phyloP scores from a whole-genome alignment of 768 basidiomycete species.

The Tubosaeta brunneosetosa region DNA sequence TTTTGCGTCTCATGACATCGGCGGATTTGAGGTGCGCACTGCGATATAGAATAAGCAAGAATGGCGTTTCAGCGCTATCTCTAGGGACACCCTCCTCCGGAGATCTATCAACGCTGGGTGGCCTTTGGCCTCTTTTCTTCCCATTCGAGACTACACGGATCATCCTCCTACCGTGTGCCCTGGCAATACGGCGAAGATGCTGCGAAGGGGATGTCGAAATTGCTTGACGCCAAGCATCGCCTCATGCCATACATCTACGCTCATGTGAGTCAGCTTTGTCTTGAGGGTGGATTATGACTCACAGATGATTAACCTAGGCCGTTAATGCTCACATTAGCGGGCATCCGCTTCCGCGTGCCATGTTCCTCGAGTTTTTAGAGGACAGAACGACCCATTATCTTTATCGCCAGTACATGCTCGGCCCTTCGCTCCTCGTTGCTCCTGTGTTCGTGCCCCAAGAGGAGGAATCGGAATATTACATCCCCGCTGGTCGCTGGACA shows the following conservation, averaged over 20 bases:
- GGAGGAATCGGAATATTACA: constrained; percentile 55
- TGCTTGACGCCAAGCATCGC: constrained; percentile 60
- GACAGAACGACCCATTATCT: constrained; percentile 58
- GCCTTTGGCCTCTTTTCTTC: constrained; percentile 75
- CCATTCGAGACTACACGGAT: constrained; percentile 71
- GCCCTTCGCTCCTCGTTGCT: constrained; percentile 56
- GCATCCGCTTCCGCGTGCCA: constrained; percentile 56
- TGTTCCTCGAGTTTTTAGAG: constrained; percentile 61
- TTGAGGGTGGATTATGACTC: neutral
- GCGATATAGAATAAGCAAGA: neutral
- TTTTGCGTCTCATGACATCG: constrained; percentile 72
- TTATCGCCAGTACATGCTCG: constrained; percentile 58
- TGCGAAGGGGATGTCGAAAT: constrained; percentile 55
- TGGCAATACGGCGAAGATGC: constrained; percentile 75
- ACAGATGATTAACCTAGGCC: constrained; percentile 34
- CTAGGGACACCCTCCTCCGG: constrained; percentile 60
- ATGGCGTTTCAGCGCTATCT: neutral
- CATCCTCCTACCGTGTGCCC: constrained; percentile 69
- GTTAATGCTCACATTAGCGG: constrained; percentile 48
- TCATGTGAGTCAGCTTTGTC: constrained; percentile 34
- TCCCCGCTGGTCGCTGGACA: constrained; percentile 59
- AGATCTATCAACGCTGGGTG: constrained; percentile 73
- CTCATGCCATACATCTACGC: constrained; percentile 72
- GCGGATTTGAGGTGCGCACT: constrained; percentile 59
- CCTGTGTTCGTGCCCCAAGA: constrained; percentile 54